Conservation (phyloP, 1,284 basidiomycete genomes). For the Phellopilus nigrolimitatus region DNA sequence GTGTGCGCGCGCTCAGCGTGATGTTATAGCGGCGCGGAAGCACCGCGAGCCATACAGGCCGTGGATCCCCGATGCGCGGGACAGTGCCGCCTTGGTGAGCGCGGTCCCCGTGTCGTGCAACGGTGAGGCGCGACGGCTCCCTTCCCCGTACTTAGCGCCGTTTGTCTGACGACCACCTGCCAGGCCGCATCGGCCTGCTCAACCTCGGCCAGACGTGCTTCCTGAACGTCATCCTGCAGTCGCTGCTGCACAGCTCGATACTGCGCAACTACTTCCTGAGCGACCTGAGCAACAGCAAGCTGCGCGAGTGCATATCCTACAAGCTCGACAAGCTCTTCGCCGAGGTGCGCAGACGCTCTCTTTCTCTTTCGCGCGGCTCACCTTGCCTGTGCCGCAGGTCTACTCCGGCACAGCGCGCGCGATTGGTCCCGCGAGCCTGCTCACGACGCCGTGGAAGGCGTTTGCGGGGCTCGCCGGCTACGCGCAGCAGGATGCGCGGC, state of each 20-base stretch:
- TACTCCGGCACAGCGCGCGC: slow-evolving; percentile 67
- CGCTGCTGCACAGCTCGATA: slow-evolving; percentile 89
- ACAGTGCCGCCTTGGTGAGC: slow-evolving; percentile 34
- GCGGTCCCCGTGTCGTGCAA: slow-evolving; percentile 52
- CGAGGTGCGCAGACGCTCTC: slow-evolving; percentile 48
- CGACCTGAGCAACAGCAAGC: slow-evolving; percentile 79
- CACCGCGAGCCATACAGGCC: too few relatives aligned
- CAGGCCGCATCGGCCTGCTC: slow-evolving; percentile 80
- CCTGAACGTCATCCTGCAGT: slow-evolving; percentile 88
- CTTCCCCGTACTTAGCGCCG: slow-evolving; percentile 8
- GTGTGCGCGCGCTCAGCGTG: too few relatives aligned
- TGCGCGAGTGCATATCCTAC: slow-evolving; percentile 83
- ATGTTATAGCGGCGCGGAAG: slow-evolving; percentile 36
- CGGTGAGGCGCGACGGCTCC: slow-evolving; percentile 36
- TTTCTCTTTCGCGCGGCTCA: neutral
- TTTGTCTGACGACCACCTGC: slow-evolving; percentile 2
- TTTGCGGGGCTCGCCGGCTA: slow-evolving; percentile 83
- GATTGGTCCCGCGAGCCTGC: slow-evolving; percentile 81
- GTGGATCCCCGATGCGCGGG: slow-evolving; percentile 39
- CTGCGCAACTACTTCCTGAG: slow-evolving; percentile 87
- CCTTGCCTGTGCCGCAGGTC: too few relatives aligned
- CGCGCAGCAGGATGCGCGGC: slow-evolving; percentile 92
- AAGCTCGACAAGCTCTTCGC: slow-evolving; percentile 92
- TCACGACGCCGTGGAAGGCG: slow-evolving; percentile 84
- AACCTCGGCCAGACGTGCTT: slow-evolving; percentile 96